These are phyloP conservation scores for Candida morakotiae DNA, from an alignment of 805 yeast species.

Conservation along the genomic window DNA sequence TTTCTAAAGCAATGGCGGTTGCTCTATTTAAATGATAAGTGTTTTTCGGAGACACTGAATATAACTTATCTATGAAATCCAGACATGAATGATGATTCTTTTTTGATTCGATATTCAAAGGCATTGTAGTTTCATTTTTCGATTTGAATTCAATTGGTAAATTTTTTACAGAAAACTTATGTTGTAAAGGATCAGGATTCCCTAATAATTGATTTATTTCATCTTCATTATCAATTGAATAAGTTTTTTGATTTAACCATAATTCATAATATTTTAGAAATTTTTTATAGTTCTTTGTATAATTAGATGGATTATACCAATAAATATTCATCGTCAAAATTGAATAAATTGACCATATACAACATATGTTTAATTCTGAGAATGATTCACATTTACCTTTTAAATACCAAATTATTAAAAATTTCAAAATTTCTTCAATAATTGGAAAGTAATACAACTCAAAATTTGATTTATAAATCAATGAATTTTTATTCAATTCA, in stretches of 20 bases:
- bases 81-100: conserved; percentile 17
- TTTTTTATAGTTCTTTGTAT: conserved; percentile 10
- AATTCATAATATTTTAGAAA: conserved; percentile 15
- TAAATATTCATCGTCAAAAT: conserved; percentile 1
- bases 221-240: conserved; percentile 8
- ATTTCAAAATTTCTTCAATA: conserved; percentile 11
- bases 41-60: conserved; percentile 39
- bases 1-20: conserved; percentile 20
- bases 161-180: conserved; percentile 8
- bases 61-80: conserved; percentile 30
- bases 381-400: conserved; percentile 2
- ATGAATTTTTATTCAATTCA: conserved; percentile 2
- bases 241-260: conserved; percentile 14
- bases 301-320: conserved; percentile 8
- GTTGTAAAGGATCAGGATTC: conserved; percentile 5
- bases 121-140: background rate
- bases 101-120: conserved; percentile 4
- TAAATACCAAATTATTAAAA: conserved; percentile 6
- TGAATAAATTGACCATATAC: conserved; percentile 8
- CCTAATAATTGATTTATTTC: conserved; percentile 10
- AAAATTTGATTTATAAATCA: conserved; percentile 4
- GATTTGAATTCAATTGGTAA: conserved; percentile 14
- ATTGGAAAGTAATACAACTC: conserved; percentile 14
- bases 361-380: conserved; percentile 9
- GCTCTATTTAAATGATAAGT: conserved; percentile 30